Evolutionary conservation across 1,284 basidiomycete genomes (phyloP).

Genomic region (Schizopora paradoxa): DNA sequence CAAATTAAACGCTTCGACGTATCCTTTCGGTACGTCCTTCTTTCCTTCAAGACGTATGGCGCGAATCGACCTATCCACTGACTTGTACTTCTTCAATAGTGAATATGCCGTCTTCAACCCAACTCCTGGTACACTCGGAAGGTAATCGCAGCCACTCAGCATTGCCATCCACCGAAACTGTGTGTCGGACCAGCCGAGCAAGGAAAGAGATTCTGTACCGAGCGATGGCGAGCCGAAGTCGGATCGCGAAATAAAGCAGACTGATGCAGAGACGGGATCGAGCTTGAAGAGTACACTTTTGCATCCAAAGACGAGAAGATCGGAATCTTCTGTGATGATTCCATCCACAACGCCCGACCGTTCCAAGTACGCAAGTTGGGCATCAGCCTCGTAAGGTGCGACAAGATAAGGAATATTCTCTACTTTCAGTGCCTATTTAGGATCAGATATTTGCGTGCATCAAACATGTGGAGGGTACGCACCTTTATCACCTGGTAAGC

Average conservation of each 20-base stretch:
- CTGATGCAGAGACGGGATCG: slow-evolving; percentile 67
- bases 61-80: slow-evolving; percentile 82
- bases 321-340: slow-evolving; percentile 97
- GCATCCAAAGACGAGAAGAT: slow-evolving; percentile 96
- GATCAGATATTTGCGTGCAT: slow-evolving; percentile 6
- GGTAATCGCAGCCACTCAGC: slow-evolving; percentile 95
- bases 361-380: slow-evolving; percentile 93
- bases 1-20: slow-evolving; percentile 64
- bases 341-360: slow-evolving; percentile 80
- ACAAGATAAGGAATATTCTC: slow-evolving; percentile 84
- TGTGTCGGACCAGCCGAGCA: slow-evolving; percentile 83
- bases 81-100: slow-evolving; percentile 80
- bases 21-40: slow-evolving; percentile 73
- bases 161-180: slow-evolving; percentile 97
- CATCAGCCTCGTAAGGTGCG: slow-evolving; percentile 98
- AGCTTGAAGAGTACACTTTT: slow-evolving; percentile 84
- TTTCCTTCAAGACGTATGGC: slow-evolving; percentile 81
- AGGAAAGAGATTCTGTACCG: slow-evolving; percentile 60
- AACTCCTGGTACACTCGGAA: slow-evolving; percentile 89
- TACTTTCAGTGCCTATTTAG: slow-evolving; percentile 67
- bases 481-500: slow-evolving; percentile 97
- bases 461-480: slow-evolving; percentile 21
- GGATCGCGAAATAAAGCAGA: slow-evolving; percentile 74
- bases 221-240: slow-evolving; percentile 67
- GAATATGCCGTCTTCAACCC: slow-evolving; percentile 93